Evolutionary conservation across 1,139 yeast genomes (phyloP).

Genomic region (Suhomyces anneliseae): DNA sequence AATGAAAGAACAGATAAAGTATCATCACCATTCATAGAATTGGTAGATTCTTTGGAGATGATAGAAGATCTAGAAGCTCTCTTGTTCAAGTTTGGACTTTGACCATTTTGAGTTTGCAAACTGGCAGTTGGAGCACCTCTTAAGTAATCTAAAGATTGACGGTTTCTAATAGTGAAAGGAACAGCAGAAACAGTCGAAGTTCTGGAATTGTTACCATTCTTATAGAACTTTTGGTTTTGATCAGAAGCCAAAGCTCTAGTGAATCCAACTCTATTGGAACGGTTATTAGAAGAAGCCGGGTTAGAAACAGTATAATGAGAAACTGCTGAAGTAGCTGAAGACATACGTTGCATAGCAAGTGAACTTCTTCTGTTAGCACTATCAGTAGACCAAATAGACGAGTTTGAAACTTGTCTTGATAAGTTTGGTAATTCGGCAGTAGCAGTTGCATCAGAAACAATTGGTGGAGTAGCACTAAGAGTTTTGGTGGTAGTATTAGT

Average conservation of each 20-base stretch:
- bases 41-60: slow-evolving; percentile 30
- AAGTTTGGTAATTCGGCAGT: slow-evolving; percentile 18
- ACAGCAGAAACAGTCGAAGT: slow-evolving; percentile 16
- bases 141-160: slow-evolving; percentile 34
- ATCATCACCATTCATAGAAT: slow-evolving; percentile 31
- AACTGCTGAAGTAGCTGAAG: slow-evolving; percentile 33
- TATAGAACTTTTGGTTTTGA: slow-evolving; percentile 25
- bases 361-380: slow-evolving; percentile 28
- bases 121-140: slow-evolving; percentile 13
- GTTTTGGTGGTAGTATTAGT: slow-evolving; percentile 8
- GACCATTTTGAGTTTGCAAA: slow-evolving; percentile 2
- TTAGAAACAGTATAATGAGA: slow-evolving; percentile 27
- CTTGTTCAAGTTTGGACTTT: slow-evolving; percentile 21
- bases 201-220: slow-evolving; percentile 24
- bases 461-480: slow-evolving; percentile 7
- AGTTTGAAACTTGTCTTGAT: slow-evolving; percentile 32
- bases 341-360: slow-evolving; percentile 33
- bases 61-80: slow-evolving; percentile 40
- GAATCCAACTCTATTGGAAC: slow-evolving; percentile 37
- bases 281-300: background rate
- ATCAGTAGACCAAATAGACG: slow-evolving; percentile 44
- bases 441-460: slow-evolving; percentile 6
- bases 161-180: slow-evolving; percentile 23
- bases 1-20: slow-evolving; percentile 38
- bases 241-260: slow-evolving; percentile 44